These are phyloP conservation scores for Miscanthus lutarioriparius DNA, from an alignment of 176 grass and related monocot species.

Conservation along the genomic window DNA sequence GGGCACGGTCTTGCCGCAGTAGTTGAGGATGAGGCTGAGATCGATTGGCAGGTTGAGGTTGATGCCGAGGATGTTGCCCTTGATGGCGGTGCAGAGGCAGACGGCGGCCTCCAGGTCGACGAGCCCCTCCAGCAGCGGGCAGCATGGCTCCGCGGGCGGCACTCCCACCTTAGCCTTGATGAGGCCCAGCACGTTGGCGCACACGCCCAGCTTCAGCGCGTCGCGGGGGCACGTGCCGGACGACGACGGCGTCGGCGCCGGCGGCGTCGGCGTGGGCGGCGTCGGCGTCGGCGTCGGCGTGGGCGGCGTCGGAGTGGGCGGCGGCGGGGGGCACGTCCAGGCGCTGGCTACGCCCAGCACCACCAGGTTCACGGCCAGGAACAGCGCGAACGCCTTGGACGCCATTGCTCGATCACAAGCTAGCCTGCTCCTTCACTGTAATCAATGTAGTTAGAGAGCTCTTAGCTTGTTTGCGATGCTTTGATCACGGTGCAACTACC, in stretches of 20 bases:
- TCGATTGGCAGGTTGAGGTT: constrained; percentile 37
- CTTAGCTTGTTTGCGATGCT: constrained; percentile 16
- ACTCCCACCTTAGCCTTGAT: constrained; percentile 43
- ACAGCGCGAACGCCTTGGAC: constrained; percentile 35
- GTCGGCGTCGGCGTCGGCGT: too few relatives aligned
- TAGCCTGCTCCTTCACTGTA: not conserved
- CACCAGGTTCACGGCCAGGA: constrained; percentile 40
- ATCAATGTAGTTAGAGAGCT: not conserved
- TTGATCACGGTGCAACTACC: not conserved
- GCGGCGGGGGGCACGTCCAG: too few relatives aligned
- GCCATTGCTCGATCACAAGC: constrained; percentile 18
- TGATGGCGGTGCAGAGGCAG: constrained; percentile 82
- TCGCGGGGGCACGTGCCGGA: constrained; percentile 42
- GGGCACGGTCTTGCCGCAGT: constrained; percentile 43
- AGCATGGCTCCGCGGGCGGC: constrained; percentile 44
- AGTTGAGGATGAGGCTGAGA: constrained; percentile 61
- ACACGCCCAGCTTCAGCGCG: constrained; percentile 52
- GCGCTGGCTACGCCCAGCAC: constrained; percentile 23
- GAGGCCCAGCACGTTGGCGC: constrained; percentile 42
- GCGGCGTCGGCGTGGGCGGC: not conserved
- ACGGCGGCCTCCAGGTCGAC: constrained; percentile 72
- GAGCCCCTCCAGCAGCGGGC: constrained; percentile 65
- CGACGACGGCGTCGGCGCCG: constrained; percentile 12
- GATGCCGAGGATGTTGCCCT: constrained; percentile 52
- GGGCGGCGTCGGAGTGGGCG: too few relatives aligned